Conservation (phyloP, 2,329 filamentous ascomycete species). For the Alternaria metachromatica region DNA sequence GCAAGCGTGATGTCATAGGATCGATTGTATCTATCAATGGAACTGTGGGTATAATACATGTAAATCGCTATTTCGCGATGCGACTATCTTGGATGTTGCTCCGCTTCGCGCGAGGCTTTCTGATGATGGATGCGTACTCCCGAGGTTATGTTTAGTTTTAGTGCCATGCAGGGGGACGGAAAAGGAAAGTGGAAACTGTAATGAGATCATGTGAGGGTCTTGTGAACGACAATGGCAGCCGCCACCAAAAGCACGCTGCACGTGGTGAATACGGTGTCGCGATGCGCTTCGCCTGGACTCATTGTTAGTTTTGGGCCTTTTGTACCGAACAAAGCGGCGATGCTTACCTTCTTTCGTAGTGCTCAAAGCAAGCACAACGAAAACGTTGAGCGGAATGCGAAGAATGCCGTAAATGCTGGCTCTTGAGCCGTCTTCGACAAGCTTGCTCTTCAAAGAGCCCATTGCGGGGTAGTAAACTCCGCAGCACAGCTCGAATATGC, state of each 20-base stretch:
- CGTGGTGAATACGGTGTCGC: conserved; percentile 39
- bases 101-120: background rate
- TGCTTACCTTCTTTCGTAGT: conserved; percentile 41
- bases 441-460: conserved; percentile 60
- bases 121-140: background rate
- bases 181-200: background rate
- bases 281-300: conserved; percentile 35
- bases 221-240: conserved; percentile 37
- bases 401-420: conserved; percentile 64
- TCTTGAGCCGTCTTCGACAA: conserved; percentile 62
- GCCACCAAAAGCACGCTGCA: conserved; percentile 38
- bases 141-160: background rate
- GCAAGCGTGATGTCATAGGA: conserved; percentile 14
- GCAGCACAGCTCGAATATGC: conserved; percentile 63
- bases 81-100: background rate
- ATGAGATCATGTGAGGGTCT: conserved; percentile 24
- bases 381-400: conserved; percentile 63
- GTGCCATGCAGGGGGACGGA: background rate
- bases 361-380: conserved; percentile 42
- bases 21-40: background rate
- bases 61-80: conserved; percentile 7
- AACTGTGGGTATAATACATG: background rate
- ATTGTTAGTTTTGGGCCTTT: conserved; percentile 11
- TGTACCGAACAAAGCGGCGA: background rate
- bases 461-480: conserved; percentile 66